Evolutionary conservation across 257 asterid species (phyloP).

Genomic region (Echium plantagineum): DNA sequence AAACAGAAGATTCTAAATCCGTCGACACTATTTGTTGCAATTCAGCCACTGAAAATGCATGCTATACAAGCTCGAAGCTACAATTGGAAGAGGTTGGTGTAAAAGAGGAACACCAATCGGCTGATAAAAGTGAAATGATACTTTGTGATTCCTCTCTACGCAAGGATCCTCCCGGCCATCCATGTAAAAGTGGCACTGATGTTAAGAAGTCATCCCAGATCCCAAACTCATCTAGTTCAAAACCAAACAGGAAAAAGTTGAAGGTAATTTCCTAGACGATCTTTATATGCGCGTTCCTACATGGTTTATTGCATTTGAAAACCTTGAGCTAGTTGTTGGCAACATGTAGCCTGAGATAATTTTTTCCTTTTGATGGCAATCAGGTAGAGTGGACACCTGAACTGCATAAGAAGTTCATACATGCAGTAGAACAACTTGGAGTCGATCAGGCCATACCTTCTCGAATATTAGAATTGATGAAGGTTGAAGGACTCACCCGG

Average conservation of each 20-base stretch:
- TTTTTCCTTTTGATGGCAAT: conserved; percentile 4
- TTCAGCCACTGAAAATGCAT: conserved; percentile 19
- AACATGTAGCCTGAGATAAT: not conserved
- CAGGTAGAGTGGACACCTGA: conserved; percentile 50
- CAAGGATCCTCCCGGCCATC: conserved; percentile 10
- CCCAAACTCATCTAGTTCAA: conserved; percentile 21
- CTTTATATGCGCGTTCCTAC: not conserved
- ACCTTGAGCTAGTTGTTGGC: not conserved
- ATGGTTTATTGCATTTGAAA: not conserved
- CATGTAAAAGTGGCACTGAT: conserved; percentile 7
- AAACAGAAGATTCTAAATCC: conserved; percentile 32
- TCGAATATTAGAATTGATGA: conserved; percentile 43
- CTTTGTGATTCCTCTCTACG: conserved; percentile 3
- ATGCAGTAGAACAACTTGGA: conserved; percentile 45
- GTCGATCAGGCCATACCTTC: conserved; percentile 53
- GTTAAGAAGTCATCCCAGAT: conserved; percentile 15
- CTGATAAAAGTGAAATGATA: conserved; percentile 10
- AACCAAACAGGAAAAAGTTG: conserved; percentile 26
- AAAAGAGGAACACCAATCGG: conserved; percentile 25
- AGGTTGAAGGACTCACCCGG: conserved; percentile 39
- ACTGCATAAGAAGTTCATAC: conserved; percentile 39
- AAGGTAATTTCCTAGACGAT: conserved; percentile 18
- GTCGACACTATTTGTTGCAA: conserved; percentile 32
- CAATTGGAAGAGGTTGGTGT: conserved; percentile 5
- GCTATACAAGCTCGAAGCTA: conserved; percentile 7